Conservation (phyloP, 805 yeast species). For the Barnettozyma sp. region DNA sequence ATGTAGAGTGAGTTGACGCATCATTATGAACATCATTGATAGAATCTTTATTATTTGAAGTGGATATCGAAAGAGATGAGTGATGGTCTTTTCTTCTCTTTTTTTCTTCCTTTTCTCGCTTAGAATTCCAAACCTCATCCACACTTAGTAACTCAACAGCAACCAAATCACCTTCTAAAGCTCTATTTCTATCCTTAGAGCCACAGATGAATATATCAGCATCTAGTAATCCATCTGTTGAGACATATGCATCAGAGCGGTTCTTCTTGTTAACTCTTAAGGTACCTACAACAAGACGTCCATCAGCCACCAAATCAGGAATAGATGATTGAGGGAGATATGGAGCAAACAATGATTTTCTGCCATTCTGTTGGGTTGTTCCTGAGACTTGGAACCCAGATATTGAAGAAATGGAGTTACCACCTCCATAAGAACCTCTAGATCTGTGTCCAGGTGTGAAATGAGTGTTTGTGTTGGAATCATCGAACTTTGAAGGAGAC, state of each 20-base stretch:
- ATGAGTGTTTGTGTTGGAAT: conserved; percentile 20
- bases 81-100: conserved; percentile 74
- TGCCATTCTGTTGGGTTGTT: conserved; percentile 26
- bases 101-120: conserved; percentile 94
- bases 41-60: conserved; percentile 49
- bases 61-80: conserved; percentile 27
- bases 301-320: conserved; percentile 84
- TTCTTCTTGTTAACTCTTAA: conserved; percentile 93
- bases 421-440: conserved; percentile 64
- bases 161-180: conserved; percentile 92
- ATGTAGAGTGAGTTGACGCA: conserved; percentile 50
- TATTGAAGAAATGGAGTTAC: conserved; percentile 40
- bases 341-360: conserved; percentile 90
- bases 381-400: conserved; percentile 20
- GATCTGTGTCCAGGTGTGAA: conserved; percentile 78
- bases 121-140: conserved; percentile 96
- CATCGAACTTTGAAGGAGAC: conserved; percentile 31
- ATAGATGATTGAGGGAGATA: conserved; percentile 89
- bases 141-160: conserved; percentile 93
- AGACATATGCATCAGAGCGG: conserved; percentile 96
- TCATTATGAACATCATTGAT: conserved; percentile 74
- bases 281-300: conserved; percentile 86
- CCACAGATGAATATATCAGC: conserved; percentile 98
- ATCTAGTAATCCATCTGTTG: conserved; percentile 91
- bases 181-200: conserved; percentile 95